Evolutionary conservation across 768 basidiomycete species (phyloP).

Genomic region (Mycena chlorophos): DNA sequence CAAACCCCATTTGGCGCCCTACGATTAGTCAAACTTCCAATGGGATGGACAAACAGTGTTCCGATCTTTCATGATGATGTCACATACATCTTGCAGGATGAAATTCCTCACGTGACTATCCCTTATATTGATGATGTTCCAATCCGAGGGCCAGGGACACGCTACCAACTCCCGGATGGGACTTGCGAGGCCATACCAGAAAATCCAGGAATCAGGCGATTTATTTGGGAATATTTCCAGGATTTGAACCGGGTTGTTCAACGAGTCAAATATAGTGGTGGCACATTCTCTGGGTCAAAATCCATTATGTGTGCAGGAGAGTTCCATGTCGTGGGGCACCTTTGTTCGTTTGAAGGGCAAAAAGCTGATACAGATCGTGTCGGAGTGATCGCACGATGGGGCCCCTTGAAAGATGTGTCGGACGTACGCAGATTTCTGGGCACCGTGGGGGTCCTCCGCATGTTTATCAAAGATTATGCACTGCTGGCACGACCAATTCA

Average conservation of each 20-base stretch:
- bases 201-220: conserved; percentile 16
- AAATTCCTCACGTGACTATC: conserved; percentile 26
- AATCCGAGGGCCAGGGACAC: conserved; percentile 22
- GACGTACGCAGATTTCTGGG: conserved; percentile 18
- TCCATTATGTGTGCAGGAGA: conserved; percentile 17
- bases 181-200: conserved; percentile 21
- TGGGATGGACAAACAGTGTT: conserved; percentile 34
- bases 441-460: neutral
- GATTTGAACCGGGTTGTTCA: conserved; percentile 1
- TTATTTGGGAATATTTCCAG: conserved; percentile 20
- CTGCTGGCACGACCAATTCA: neutral
- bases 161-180: conserved; percentile 22
- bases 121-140: conserved; percentile 33
- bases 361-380: conserved; percentile 24
- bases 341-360: conserved; percentile 27
- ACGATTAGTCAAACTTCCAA: conserved; percentile 25
- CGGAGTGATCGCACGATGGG: conserved; percentile 22
- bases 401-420: neutral
- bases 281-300: conserved; percentile 29
- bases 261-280: neutral
- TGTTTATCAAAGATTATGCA: conserved; percentile 27
- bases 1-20: conserved; percentile 25
- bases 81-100: conserved; percentile 24
- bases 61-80: conserved; percentile 33
- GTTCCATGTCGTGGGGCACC: conserved; percentile 27